These are phyloP conservation scores for Yamadazyma sp. DNA, from an alignment of 805 yeast species.

Conservation along the genomic window DNA sequence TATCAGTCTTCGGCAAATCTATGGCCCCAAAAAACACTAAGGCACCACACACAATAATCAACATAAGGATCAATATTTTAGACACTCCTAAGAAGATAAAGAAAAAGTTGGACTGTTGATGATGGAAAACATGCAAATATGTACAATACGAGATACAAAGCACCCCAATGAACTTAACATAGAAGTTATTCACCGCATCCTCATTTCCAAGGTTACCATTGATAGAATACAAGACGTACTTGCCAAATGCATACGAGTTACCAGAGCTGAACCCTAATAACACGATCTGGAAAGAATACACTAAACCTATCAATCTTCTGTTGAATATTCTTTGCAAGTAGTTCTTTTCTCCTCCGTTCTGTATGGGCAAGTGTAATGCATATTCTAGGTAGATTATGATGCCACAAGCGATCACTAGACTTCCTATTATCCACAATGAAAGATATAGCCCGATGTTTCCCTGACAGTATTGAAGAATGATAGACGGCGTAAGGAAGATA, in stretches of 20 bases:
- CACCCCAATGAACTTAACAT: conserved; percentile 50
- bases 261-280: conserved; percentile 61
- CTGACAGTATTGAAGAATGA: conserved; percentile 37
- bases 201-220: conserved; percentile 25
- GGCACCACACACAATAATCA: conserved; percentile 50
- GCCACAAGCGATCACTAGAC: conserved; percentile 38
- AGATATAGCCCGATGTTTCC: conserved; percentile 40
- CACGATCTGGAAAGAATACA: conserved; percentile 53
- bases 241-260: conserved; percentile 64
- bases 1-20: conserved; percentile 19
- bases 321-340: conserved; percentile 40
- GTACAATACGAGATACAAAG: conserved; percentile 46
- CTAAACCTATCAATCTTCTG: conserved; percentile 35
- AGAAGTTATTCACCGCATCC: conserved; percentile 23
- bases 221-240: conserved; percentile 47
- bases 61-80: conserved; percentile 50
- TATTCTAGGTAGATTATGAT: conserved; percentile 41
- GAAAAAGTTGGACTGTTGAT: conserved; percentile 49
- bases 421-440: conserved; percentile 35
- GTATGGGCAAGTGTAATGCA: conserved; percentile 40
- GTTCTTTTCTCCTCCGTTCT: conserved; percentile 44
- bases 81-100: conserved; percentile 56
- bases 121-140: conserved; percentile 48
- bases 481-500: conserved; percentile 41
- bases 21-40: conserved; percentile 37